Evolutionary conservation across 1,139 yeast genomes (phyloP).

Genomic region (Komagataea norvegica): DNA sequence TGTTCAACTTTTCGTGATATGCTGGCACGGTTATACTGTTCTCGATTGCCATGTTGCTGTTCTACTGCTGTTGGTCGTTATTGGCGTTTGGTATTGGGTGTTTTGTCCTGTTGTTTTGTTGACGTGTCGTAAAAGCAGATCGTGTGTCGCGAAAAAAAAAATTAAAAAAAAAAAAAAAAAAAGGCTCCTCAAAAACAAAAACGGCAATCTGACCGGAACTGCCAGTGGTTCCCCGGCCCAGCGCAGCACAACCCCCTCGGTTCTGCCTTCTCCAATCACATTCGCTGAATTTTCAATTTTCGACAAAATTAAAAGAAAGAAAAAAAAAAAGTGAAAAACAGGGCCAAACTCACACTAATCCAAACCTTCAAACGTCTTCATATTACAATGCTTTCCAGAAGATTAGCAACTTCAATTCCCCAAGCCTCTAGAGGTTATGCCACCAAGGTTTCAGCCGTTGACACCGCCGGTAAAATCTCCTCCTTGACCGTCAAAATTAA

Average conservation of each 20-base stretch:
- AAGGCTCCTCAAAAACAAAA: no score
- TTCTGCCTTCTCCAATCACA: constrained; percentile 13
- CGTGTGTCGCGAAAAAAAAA: no score
- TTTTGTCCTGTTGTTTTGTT: not conserved
- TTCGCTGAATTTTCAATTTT: constrained; percentile 17
- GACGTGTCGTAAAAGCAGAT: constrained; percentile 1
- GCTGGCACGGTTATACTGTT: constrained; percentile 43
- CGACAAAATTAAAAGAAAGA: constrained; percentile 1
- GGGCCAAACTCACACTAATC: not conserved
- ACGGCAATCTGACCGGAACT: no score
- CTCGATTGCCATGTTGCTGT: constrained; percentile 36
- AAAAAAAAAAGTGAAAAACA: constrained; percentile 1
- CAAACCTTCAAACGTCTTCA: not conserved
- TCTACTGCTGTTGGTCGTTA: no score
- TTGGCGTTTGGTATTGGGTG: no score
- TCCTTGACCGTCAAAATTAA: constrained; percentile 75
- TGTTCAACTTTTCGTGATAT: constrained; percentile 41
- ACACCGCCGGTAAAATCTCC: constrained; percentile 50
- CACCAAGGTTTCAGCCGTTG: constrained; percentile 42
- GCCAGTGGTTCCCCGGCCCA: no score
- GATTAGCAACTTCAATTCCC: constrained; percentile 19
- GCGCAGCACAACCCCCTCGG: constrained; percentile 3
- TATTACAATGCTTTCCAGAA: constrained; percentile 24
- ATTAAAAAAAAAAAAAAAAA: no score
- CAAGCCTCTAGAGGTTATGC: constrained; percentile 30